A percentile compares a stretch with the other conserved stretches of the same genome.
phyloP scores from a whole-genome alignment of 139 green algal species.

The Deuterostichococcus epilithicus region DNA sequence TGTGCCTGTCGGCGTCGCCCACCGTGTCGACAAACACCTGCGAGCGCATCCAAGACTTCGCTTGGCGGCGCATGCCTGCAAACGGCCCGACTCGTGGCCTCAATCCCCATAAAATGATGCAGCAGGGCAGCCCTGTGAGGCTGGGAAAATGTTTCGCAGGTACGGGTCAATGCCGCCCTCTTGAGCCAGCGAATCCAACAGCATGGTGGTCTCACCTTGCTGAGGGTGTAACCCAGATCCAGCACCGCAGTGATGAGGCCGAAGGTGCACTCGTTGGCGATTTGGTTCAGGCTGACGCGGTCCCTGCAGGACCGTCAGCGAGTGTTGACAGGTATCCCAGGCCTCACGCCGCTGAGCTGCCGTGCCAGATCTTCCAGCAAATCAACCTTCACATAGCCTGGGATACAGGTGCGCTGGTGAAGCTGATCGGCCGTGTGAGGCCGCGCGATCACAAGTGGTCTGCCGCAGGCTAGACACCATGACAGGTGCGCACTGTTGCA shows the following conservation, averaged over 20 bases:
- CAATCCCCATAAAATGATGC: too few relatives aligned
- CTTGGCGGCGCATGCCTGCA: neutral
- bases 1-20: constrained; percentile 77
- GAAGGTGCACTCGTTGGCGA: constrained; percentile 64
- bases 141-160: too few relatives aligned
- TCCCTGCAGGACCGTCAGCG: constrained; percentile 40
- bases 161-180: too few relatives aligned
- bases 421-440: too few relatives aligned
- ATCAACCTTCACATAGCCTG: too few relatives aligned
- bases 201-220: constrained; percentile 32
- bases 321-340: too few relatives aligned
- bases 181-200: neutral
- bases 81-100: neutral
- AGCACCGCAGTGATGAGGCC: constrained; percentile 62
- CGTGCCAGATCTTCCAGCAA: too few relatives aligned
- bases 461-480: too few relatives aligned
- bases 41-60: neutral
- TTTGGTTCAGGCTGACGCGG: constrained; percentile 58
- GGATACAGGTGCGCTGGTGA: too few relatives aligned
- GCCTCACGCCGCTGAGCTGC: too few relatives aligned
- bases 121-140: too few relatives aligned
- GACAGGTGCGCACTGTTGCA: constrained; percentile 38
- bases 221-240: constrained; percentile 57
- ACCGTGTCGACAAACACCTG: constrained; percentile 92
- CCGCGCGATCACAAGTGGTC: too few relatives aligned